Conservation (phyloP, 192 early-diverging fungal species). For the Entomortierella chlamydospora region DNA sequence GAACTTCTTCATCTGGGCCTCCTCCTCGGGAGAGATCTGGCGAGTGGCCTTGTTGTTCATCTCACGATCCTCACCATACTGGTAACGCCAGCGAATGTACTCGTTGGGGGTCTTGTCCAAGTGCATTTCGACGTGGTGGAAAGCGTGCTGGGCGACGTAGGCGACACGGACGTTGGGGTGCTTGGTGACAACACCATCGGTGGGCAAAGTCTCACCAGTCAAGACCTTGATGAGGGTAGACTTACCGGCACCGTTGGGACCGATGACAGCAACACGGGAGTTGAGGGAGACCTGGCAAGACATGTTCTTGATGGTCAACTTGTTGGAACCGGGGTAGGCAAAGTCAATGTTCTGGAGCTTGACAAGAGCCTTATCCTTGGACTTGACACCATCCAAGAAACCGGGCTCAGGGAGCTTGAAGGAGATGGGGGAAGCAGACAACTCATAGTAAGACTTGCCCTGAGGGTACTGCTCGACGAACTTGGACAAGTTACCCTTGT, state of each 20-base stretch:
- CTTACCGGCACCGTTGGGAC: constrained; percentile 62
- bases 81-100: constrained; percentile 86
- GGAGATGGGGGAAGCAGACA: constrained; percentile 68
- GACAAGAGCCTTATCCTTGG: constrained; percentile 80
- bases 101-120: constrained; percentile 66
- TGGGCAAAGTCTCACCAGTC: constrained; percentile 80
- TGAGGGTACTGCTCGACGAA: constrained; percentile 81
- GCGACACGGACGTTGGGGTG: constrained; percentile 88
- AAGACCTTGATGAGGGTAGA: constrained; percentile 74
- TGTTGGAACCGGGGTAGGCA: constrained; percentile 75
- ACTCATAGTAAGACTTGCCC: constrained; percentile 80
- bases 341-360: constrained; percentile 79
- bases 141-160: constrained; percentile 88
- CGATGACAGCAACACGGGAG: constrained; percentile 84
- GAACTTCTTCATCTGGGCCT: constrained; percentile 58
- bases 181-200: constrained; percentile 79
- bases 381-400: constrained; percentile 79
- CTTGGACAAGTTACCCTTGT: constrained; percentile 84
- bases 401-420: constrained; percentile 83
- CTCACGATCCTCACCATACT: constrained; percentile 82
- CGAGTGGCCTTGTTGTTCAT: constrained; percentile 79
- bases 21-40: constrained; percentile 74
- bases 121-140: constrained; percentile 89
- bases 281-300: constrained; percentile 75
- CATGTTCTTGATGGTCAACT: constrained; percentile 71